phyloP scores from a whole-genome alignment of 129 eudicot genomes.

The Erigeron canadensis region DNA sequence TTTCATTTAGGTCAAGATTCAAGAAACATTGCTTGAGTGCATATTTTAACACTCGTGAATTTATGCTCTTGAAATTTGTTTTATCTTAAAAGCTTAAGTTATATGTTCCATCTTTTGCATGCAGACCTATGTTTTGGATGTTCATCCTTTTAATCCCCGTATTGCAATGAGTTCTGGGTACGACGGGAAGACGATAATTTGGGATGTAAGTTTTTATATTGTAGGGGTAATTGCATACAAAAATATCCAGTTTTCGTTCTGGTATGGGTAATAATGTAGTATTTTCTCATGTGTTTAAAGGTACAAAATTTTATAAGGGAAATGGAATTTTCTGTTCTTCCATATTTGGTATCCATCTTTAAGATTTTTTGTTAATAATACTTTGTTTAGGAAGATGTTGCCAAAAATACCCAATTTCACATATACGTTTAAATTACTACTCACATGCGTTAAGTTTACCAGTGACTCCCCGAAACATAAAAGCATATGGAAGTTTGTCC shows the following conservation, averaged over 20 bases:
- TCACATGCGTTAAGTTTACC: not conserved
- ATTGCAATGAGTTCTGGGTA: conserved; percentile 99
- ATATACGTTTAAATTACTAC: not conserved
- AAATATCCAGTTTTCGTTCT: not conserved
- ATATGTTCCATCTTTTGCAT: conserved; percentile 2
- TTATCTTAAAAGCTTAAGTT: not conserved
- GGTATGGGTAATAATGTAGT: not conserved
- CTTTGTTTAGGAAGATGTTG: not conserved
- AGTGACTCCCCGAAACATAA: not conserved
- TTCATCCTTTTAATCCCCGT: conserved; percentile 97
- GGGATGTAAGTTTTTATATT: conserved; percentile 78
- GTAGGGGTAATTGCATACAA: not conserved
- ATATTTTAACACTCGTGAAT: not conserved
- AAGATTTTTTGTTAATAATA: too few relatives aligned
- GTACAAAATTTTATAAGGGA: not conserved
- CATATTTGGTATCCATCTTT: too few relatives aligned
- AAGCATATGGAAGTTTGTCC: not conserved
- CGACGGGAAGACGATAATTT: conserved; percentile 92
- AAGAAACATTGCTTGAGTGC: conserved; percentile 4
- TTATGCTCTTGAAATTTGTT: not conserved
- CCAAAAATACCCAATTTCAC: not conserved
- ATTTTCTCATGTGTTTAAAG: not conserved
- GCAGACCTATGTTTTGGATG: conserved; percentile 96
- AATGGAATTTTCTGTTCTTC: too few relatives aligned
- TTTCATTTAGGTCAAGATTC: not conserved